phyloP scores from a whole-genome alignment of 2,329 filamentous ascomycete genomes.

The Fusarium chuoi region DNA sequence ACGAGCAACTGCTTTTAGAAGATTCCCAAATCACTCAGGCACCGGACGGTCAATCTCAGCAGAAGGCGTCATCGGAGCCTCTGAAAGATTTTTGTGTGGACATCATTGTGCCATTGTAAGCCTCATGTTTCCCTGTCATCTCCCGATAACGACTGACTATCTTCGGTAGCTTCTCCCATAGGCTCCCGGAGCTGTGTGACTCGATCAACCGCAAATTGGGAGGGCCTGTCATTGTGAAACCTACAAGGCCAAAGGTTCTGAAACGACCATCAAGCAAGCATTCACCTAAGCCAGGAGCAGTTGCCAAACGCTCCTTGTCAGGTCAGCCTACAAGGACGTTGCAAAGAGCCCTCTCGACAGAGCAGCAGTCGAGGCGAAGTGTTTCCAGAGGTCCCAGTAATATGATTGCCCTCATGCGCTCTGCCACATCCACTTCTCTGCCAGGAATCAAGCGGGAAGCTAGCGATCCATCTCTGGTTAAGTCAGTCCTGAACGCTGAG shows the following conservation, averaged over 20 bases:
- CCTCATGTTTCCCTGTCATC: conserved; percentile 3
- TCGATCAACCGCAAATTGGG: conserved; percentile 80
- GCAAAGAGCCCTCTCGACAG: conserved; percentile 70
- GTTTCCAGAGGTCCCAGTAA: conserved; percentile 67
- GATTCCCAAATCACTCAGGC: conserved; percentile 57
- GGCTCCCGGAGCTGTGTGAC: conserved; percentile 77
- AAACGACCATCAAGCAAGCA: conserved; percentile 56
- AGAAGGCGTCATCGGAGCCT: conserved; percentile 65
- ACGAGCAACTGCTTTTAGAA: conserved; percentile 63
- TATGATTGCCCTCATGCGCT: conserved; percentile 72
- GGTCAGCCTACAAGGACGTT: conserved; percentile 62
- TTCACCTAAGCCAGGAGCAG: conserved; percentile 63
- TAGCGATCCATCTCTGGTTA: conserved; percentile 67
- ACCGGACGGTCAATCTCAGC: conserved; percentile 50
- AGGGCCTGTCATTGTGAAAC: conserved; percentile 71
- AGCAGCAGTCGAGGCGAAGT: conserved; percentile 63
- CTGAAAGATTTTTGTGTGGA: conserved; percentile 82
- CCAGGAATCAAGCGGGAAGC: conserved; percentile 74
- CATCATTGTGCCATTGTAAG: conserved; percentile 82
- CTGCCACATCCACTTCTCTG: conserved; percentile 70
- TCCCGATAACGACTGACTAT: conserved; percentile 53
- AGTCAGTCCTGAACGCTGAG: conserved; percentile 59
- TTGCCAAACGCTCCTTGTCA: conserved; percentile 58
- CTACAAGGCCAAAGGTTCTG: conserved; percentile 60
- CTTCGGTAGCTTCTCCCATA: conserved; percentile 72